Evolutionary conservation across 495 filamentous ascomycete species (phyloP), one percentile per base, ranked within the genome.

Genomic region (Penicillium salamii): DNA sequence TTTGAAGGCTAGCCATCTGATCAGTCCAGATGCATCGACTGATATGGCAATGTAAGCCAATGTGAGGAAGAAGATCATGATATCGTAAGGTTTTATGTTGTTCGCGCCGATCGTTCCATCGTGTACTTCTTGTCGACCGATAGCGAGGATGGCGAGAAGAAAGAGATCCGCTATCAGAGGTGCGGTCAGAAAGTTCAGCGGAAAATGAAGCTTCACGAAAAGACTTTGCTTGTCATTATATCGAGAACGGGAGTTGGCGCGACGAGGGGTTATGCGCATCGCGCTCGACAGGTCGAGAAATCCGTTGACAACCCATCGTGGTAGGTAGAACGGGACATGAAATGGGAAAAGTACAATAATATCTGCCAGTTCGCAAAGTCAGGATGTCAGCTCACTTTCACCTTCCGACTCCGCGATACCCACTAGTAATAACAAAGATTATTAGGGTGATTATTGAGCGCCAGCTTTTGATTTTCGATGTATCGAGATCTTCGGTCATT

Each of bases 31-130:
- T 1, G 83, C 82, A 54, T 87, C 84, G 59, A 87, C 83, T 3
- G 84, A 87, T 48, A 87, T 87, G 43, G 84, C 84, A 55, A 87
- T 86, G 63, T 87, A 87, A 3, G 84, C 82, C n/a, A 86, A 67
- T 1, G 84, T 82, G 44, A 86, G 70, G 68, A 87, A 87, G 65
- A 87, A 86, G 29, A 66, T 61, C 77, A 87, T 83, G 56, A 87
- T 85, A 43, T 85, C 80, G 50, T 82, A 71, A 0, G 83, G 82
- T 1, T 65, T 70, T 57, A 87, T 87, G 51, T 76, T 62, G 59
- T 82, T 63, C 3, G 82, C 68, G 3, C 84, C 84, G 18, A 83
- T 52, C 0, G 80, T 86, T 17, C 84, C 84, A 52, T 79, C 83
- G 24, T 75, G 70, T 3, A 86, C 80, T 62, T 87, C 84, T 46